Conservation (phyloP, 352 stramenopile genomes). For the Phytophthora meadii region DNA sequence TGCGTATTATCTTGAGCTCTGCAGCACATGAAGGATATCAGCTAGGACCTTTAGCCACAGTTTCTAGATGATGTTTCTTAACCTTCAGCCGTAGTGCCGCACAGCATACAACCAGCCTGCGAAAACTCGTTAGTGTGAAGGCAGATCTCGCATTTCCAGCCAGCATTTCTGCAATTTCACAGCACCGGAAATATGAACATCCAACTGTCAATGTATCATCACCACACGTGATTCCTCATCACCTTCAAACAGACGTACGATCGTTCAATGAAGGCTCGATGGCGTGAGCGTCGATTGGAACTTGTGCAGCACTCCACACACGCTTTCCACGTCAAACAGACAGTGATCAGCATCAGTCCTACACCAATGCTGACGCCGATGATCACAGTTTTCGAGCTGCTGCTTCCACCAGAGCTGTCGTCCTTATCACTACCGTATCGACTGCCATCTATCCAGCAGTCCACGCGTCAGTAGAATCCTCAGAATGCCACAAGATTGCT, state of each 20-base stretch:
- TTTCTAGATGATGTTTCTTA: background rate
- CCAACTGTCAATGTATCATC: slow-evolving; percentile 6
- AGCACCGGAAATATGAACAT: slow-evolving; percentile 14
- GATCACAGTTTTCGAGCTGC: slow-evolving; percentile 34
- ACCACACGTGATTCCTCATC: slow-evolving; percentile 9
- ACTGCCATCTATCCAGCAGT: slow-evolving; percentile 25
- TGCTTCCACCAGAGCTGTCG: slow-evolving; percentile 18
- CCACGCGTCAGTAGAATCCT: slow-evolving; percentile 5
- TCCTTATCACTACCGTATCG: slow-evolving; percentile 17
- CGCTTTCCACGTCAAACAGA: slow-evolving; percentile 58
- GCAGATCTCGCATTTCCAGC: slow-evolving; percentile 62
- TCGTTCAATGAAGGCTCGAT: slow-evolving; percentile 57
- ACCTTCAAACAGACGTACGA: slow-evolving; percentile 38
- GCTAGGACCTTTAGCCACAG: background rate
- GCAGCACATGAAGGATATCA: slow-evolving; percentile 14
- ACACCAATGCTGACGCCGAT: slow-evolving; percentile 43
- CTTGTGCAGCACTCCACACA: slow-evolving; percentile 58
- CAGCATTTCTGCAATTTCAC: slow-evolving; percentile 38
- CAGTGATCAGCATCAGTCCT: slow-evolving; percentile 43
- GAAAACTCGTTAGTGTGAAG: slow-evolving; percentile 63
- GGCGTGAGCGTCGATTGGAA: slow-evolving; percentile 36
- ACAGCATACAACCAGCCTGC: slow-evolving; percentile 59
- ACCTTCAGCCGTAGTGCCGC: slow-evolving; percentile 52
- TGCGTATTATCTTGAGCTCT: slow-evolving; percentile 28
- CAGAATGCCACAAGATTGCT: background rate